phyloP scores from a whole-genome alignment of 306 rosid species.

The Vigna trinervia region DNA sequence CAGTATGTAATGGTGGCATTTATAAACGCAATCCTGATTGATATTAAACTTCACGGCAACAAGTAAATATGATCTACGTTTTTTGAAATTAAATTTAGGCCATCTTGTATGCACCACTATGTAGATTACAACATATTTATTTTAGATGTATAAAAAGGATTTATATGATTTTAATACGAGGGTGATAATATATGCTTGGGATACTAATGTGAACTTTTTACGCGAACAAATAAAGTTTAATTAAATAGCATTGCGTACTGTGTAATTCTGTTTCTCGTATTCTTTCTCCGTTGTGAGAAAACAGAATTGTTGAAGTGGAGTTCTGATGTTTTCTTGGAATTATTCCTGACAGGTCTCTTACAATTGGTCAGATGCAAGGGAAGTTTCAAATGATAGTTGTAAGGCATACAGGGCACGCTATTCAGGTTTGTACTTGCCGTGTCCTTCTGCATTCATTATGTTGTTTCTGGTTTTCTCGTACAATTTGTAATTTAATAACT shows the following conservation, averaged over 20 bases:
- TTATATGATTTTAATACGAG: neutral
- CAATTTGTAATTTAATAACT: conserved; percentile 36
- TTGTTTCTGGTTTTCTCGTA: conserved; percentile 18
- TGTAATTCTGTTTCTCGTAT: conserved; percentile 15
- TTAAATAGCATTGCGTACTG: conserved; percentile 8
- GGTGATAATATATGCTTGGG: conserved; percentile 23
- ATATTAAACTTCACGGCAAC: conserved; percentile 18
- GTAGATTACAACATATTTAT: neutral
- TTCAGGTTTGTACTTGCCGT: conserved; percentile 64
- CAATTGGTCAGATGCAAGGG: conserved; percentile 99
- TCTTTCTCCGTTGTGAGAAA: conserved; percentile 7
- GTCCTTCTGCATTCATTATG: conserved; percentile 15
- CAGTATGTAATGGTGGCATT: neutral
- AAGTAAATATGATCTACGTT: neutral
- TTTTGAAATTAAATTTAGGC: conserved; percentile 6
- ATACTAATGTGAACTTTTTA: conserved; percentile 10
- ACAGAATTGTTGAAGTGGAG: conserved; percentile 31
- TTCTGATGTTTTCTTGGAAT: conserved; percentile 40
- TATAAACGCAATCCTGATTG: conserved; percentile 1
- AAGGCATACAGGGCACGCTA: conserved; percentile 93
- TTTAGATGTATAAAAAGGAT: conserved; percentile 20
- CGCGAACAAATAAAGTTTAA: neutral
- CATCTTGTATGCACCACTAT: neutral
- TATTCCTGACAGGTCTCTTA: conserved; percentile 73
- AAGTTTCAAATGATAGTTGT: conserved; percentile 95